phyloP scores from a whole-genome alignment of 495 filamentous ascomycete species.

The Hypoxylon lienhwacheense region DNA sequence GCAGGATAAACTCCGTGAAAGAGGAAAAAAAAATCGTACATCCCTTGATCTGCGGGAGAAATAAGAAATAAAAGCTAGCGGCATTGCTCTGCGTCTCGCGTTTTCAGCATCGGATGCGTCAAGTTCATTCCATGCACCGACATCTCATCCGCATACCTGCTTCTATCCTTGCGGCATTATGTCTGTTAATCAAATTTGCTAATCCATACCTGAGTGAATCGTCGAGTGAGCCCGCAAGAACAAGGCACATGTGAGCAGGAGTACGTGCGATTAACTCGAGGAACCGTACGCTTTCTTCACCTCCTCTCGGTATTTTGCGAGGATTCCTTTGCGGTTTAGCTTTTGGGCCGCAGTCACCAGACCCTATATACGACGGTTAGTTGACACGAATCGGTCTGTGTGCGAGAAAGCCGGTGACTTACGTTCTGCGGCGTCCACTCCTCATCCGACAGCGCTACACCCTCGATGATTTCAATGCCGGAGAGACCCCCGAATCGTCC shows the following conservation, averaged over 20 bases:
- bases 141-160: too few species aligned
- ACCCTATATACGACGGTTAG: constrained; percentile 50
- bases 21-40: too few species aligned
- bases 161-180: too few species aligned
- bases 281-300: constrained; percentile 60
- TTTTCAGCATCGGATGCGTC: too few species aligned
- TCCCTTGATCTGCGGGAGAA: too few species aligned
- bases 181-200: background rate
- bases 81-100: too few species aligned
- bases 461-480: constrained; percentile 89
- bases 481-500: constrained; percentile 76
- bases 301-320: constrained; percentile 66
- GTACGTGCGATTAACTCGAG: constrained; percentile 32
- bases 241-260: background rate
- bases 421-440: constrained; percentile 98
- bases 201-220: background rate
- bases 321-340: constrained; percentile 69
- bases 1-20: too few species aligned
- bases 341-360: constrained; percentile 77
- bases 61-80: too few species aligned
- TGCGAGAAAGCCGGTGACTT: constrained; percentile 47
- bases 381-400: background rate
- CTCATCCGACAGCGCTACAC: constrained; percentile 89
- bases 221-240: background rate
- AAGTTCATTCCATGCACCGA: too few species aligned